These are phyloP conservation scores for Leptosphaerulina australis DNA, from an alignment of 2,329 filamentous ascomycete species.

Conservation along the genomic window DNA sequence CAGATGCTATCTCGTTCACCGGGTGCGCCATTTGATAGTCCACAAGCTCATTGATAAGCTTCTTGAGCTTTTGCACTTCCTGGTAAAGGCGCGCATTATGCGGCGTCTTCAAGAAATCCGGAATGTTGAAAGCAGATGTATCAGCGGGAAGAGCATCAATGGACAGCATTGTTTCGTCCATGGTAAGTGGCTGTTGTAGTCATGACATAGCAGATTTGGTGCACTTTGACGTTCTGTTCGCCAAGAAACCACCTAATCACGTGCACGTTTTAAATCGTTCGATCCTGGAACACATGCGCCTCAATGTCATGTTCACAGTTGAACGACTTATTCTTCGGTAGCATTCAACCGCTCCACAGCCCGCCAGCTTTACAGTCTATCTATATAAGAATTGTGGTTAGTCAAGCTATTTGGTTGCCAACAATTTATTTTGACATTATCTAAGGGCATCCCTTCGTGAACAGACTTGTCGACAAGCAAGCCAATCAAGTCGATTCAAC, in stretches of 20 bases:
- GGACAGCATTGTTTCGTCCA: constrained; percentile 18
- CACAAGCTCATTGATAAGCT: constrained; percentile 40
- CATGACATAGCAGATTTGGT: constrained; percentile 1
- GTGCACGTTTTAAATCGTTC: too few relatives aligned
- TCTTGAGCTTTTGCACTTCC: constrained; percentile 42
- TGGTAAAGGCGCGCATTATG: constrained; percentile 40
- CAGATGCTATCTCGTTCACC: constrained; percentile 20
- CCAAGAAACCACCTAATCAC: neutral
- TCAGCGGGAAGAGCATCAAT: constrained; percentile 22
- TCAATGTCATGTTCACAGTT: too few relatives aligned
- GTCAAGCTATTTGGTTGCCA: too few relatives aligned
- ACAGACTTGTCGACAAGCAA: too few relatives aligned
- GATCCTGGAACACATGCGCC: too few relatives aligned
- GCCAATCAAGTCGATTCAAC: too few relatives aligned
- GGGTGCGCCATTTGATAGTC: constrained; percentile 42
- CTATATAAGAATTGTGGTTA: neutral
- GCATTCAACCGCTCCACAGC: neutral
- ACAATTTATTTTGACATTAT: too few relatives aligned
- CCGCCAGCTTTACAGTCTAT: neutral
- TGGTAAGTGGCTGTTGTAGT: constrained; percentile 4
- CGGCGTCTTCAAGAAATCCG: constrained; percentile 36
- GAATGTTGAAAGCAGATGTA: constrained; percentile 29
- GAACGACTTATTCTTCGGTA: neutral
- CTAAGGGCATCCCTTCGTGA: too few relatives aligned
- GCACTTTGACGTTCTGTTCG: neutral